Base-by-base conservation (phyloP, 805 yeast genomes). In the Soucietia sequanensis region DNA sequence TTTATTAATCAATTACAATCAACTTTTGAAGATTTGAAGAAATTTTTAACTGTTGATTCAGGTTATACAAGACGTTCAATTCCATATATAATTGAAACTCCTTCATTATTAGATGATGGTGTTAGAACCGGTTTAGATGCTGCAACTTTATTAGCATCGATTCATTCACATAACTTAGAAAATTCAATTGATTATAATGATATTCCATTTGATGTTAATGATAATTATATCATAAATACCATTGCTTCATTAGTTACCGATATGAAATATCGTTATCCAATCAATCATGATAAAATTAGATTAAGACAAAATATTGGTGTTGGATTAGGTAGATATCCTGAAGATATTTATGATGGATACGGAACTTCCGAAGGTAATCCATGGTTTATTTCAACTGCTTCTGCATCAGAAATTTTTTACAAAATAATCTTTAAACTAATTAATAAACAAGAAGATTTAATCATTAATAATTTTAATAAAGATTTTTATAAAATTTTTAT, bases 281-380 rank as follows among this genome's bases (percentile, higher is more conserved):
- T 91, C 25, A 91, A 91, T 59, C 76, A 72, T 38, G 54, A 61
- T 17, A 59, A 63, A 31, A 55, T 70, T 17, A 65, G 68, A 2
- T 50, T 64, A 25, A 60, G 43, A 12, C 37, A 38, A 19, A 38
- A 39, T 24, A 48, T 59, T 3, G 84, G 84, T 3, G 80, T 81
- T 33, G 95, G 84, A 0, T 60, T 90, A 34, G 98, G 98, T 3
- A 72, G 98, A 52, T 90, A 90, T 52, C 96, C 97, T 1, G 98
- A 90, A 52, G 98, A 90, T 60, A 56, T 82, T 7, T 90, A 90
- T 58, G 82, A 90, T 56, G 96, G 96, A 0, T 62, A 68, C 40
- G 80, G 78, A 0, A 65, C 74, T 0, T 69, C 81, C 21, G 87
- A 81, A 48, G 97, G 96, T 3, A 89, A 90, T 51, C 97, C 98